These are phyloP conservation scores for Sclerotinia subarctica DNA, from an alignment of 2,329 filamentous ascomycete genomes.

Conservation along the genomic window DNA sequence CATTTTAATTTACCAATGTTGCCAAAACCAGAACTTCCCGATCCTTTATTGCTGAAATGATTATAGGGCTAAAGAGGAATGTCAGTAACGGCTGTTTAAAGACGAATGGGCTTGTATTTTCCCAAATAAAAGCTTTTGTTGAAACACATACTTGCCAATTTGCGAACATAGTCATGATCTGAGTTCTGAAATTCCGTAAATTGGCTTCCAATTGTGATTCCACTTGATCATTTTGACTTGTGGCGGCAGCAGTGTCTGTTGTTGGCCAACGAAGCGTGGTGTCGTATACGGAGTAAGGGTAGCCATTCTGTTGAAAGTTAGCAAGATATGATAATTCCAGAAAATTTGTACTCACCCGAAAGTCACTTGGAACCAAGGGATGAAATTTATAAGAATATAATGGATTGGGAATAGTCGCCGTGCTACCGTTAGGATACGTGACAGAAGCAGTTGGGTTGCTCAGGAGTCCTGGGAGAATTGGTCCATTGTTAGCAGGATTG, in stretches of 20 bases:
- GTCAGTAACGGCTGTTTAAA: neutral
- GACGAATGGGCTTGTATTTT: neutral
- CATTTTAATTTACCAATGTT: slow-evolving; percentile 7
- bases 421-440: slow-evolving; percentile 43
- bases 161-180: slow-evolving; percentile 20
- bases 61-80: slow-evolving; percentile 5
- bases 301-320: slow-evolving; percentile 1
- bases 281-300: neutral
- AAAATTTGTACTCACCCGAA: neutral
- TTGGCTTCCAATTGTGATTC: slow-evolving; percentile 18
- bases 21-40: slow-evolving; percentile 1
- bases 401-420: slow-evolving; percentile 61
- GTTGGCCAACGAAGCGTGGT: slow-evolving; percentile 19
- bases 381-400: slow-evolving; percentile 59
- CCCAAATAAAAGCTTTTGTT: neutral
- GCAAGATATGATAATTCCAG: neutral
- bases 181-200: slow-evolving; percentile 15
- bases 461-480: slow-evolving; percentile 41
- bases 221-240: slow-evolving; percentile 13
- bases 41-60: slow-evolving; percentile 20
- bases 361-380: slow-evolving; percentile 39
- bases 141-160: slow-evolving; percentile 17
- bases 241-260: neutral
- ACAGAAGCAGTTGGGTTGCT: slow-evolving; percentile 15
- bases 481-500: slow-evolving; percentile 41